Evolutionary conservation across 495 filamentous ascomycete species (phyloP), one percentile per base, ranked within the genome.

Genomic region (Lasiosphaeria miniovina): DNA sequence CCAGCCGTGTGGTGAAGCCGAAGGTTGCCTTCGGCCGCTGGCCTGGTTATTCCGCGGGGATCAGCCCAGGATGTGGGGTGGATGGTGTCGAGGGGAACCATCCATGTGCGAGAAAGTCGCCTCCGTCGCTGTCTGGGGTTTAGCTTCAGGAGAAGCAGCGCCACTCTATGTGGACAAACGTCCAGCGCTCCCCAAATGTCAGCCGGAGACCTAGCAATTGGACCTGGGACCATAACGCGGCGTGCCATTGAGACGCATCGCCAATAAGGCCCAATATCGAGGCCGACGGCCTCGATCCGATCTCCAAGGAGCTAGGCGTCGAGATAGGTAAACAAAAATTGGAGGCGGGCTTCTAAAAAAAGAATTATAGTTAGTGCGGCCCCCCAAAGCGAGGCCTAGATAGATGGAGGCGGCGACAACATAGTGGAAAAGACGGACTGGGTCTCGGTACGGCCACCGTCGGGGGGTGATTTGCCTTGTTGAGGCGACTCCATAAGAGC

Each of bases 291-390:
- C 61, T 68, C 59, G 61, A 68, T 67, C 60, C 31, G 61, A 61
- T 61, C 58, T 62, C 55, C 58, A 61, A 51, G 46, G 15, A 52
- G 58, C 52, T 54, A 32, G 52, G 35, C 49, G 50, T 56, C 54
- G 54, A 53, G 34, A 46, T n/a, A 15, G 33, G 31, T n/a, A 49
- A 57, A 52, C 36, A 52, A 60, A 61, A 36, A 4, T 58, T 48
- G 60, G 52, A 61, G 60, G 55, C 45, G 57, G 36, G 51, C 24
- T 74, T 69, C 74, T 78, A 77, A 72, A 70, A 77, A 76, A 77
- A 77, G 74, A 71, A 71, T 60, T 41, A 57, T 54, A 49, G 54
- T 66, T 56, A 31, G 53, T 24, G 54, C 57, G 43, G 52, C 35
- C 40, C 55, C 24, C 24, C 57, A 56, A 43, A 64, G 35, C 15